phyloP scores from a whole-genome alignment of 2,329 filamentous ascomycete genomes.

The Cercospora canescens region DNA sequence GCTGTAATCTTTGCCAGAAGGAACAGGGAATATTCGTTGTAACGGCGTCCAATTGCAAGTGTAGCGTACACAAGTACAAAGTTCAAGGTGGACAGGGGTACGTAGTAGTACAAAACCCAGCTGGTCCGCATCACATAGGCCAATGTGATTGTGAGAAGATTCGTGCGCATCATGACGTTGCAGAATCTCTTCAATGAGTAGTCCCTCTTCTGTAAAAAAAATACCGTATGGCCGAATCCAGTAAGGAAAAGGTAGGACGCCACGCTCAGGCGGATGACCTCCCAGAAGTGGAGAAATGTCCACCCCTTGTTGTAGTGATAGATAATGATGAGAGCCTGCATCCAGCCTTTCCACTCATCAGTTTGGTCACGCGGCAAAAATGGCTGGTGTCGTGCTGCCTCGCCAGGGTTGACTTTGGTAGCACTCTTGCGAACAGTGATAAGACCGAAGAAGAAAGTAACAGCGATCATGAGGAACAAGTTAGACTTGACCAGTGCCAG shows the following conservation, averaged over 20 bases:
- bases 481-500: slow-evolving; percentile 37
- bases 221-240: slow-evolving; percentile 61
- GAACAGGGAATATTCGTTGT: slow-evolving; percentile 47
- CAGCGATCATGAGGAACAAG: slow-evolving; percentile 31
- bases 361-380: slow-evolving; percentile 59
- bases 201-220: slow-evolving; percentile 58
- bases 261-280: slow-evolving; percentile 55
- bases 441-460: slow-evolving; percentile 35
- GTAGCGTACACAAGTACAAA: slow-evolving; percentile 60
- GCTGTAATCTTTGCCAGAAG: slow-evolving; percentile 52
- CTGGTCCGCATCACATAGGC: slow-evolving; percentile 58
- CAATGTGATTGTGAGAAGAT: slow-evolving; percentile 55
- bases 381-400: slow-evolving; percentile 30
- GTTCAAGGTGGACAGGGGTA: slow-evolving; percentile 62
- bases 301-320: slow-evolving; percentile 61
- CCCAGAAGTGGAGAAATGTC: slow-evolving; percentile 53
- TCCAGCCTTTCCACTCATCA: slow-evolving; percentile 67
- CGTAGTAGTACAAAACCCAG: slow-evolving; percentile 61
- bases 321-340: slow-evolving; percentile 58
- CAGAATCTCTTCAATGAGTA: slow-evolving; percentile 57
- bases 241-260: slow-evolving; percentile 64
- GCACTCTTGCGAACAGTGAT: slow-evolving; percentile 17
- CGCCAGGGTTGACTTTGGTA: slow-evolving; percentile 5
- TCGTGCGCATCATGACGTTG: slow-evolving; percentile 57
- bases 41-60: slow-evolving; percentile 43